These are phyloP conservation scores for Cyclotella kingstonii DNA, from an alignment of 108 stramenopile genomes.

Conservation along the genomic window DNA sequence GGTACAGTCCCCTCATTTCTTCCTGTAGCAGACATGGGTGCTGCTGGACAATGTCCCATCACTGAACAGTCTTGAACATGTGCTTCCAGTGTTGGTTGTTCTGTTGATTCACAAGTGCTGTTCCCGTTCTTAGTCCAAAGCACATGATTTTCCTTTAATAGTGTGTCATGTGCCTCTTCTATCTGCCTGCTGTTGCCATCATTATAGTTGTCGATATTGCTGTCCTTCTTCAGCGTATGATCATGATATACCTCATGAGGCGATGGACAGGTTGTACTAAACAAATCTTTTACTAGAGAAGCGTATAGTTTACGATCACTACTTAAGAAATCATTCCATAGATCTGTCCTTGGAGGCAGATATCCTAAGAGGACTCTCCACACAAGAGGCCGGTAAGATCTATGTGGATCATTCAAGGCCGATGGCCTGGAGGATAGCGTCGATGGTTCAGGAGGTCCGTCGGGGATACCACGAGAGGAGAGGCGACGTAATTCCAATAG, in stretches of 20 bases:
- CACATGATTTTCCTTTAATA: too few species aligned
- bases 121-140: too few species aligned
- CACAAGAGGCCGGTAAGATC: conserved; percentile 61
- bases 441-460: conserved; percentile 49
- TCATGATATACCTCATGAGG: conserved; percentile 42
- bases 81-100: too few species aligned
- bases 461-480: conserved; percentile 54
- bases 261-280: conserved; percentile 36
- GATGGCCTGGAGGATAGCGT: too few species aligned
- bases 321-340: conserved; percentile 53
- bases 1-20: too few species aligned
- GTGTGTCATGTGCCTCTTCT: too few species aligned
- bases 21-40: too few species aligned
- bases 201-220: background rate
- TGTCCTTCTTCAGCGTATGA: background rate
- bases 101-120: too few species aligned
- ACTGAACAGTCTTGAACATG: too few species aligned
- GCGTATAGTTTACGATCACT: conserved; percentile 59
- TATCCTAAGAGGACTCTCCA: conserved; percentile 79
- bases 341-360: conserved; percentile 47
- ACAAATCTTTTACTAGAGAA: conserved; percentile 54
- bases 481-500: conserved; percentile 57
- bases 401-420: conserved; percentile 21
- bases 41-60: too few species aligned
- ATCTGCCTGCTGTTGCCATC: background rate